Evolutionary conservation across 306 rosid species (phyloP), one percentile per base, ranked within the genome.

Genomic region (Datisca glomerata): DNA sequence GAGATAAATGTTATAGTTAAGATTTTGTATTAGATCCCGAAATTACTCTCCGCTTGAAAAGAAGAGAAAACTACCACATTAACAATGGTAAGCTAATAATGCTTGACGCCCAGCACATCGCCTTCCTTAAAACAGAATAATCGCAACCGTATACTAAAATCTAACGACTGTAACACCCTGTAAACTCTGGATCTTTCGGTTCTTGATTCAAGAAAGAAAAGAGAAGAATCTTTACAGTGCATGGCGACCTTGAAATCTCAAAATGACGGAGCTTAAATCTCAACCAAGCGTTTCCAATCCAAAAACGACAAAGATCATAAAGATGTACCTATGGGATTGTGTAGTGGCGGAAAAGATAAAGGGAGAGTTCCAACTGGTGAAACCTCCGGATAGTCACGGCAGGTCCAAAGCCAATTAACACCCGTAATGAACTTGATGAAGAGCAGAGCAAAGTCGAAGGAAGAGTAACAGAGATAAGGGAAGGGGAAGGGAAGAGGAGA

Each of bases 171-270:
- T 4, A 31, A 31, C 36, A 31, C 36, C n/a, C 36, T n/a, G n/a
- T n/a, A n/a, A 11, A 12, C 36, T 31, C 36, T 14, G 36, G 36
- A 31, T 31, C 36, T 31, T 31, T 31, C 9, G 1, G n/a, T 31
- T 31, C 36, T 31, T 31, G 36, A 31, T 31, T 31, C 36, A 31
- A 11, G 36, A 31, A 31, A n/a, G n/a, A n/a, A n/a, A n/a, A n/a
- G n/a, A n/a, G n/a, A n/a, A n/a, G n/a, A n/a, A 31, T 14, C 36
- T 31, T 14, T 12, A 31, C 36, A 7, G n/a, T 14, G 13, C 36
- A 11, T 31, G 36, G 36, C 36, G 36, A 31, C 36, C 36, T 8
- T 4, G n/a, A 31, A 31, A 1, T 8, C 2, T 8, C n/a, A 2
- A 31, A 12, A 31, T 31, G n/a, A n/a, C n/a, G n/a, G n/a, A n/a